Conservation (phyloP, 768 basidiomycete genomes). For the Coprinopsis sp. region DNA sequence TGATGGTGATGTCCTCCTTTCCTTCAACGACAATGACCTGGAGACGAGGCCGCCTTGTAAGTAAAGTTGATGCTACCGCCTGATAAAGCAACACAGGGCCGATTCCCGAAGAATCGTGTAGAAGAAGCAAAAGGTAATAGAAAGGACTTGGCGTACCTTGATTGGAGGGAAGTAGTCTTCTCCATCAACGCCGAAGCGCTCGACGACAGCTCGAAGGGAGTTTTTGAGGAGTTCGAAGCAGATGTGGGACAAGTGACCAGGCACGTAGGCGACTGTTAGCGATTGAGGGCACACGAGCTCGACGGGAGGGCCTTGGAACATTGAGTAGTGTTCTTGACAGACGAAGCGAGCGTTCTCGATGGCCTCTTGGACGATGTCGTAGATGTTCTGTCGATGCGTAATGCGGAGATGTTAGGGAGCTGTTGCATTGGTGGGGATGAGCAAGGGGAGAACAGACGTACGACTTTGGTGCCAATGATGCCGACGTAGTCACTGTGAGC, state of each 20-base stretch:
- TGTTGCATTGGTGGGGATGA: not conserved
- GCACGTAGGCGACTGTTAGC: slow-evolving; percentile 91
- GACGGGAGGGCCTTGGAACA: slow-evolving; percentile 95
- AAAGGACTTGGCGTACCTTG: too few relatives aligned
- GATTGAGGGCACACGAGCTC: slow-evolving; percentile 90
- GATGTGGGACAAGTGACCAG: slow-evolving; percentile 95
- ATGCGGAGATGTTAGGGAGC: not conserved
- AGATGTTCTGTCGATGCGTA: slow-evolving; percentile 61
- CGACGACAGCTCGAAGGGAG: slow-evolving; percentile 94
- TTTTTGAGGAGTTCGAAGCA: slow-evolving; percentile 97
- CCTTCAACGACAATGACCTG: slow-evolving; percentile 95
- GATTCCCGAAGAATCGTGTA: too few relatives aligned
- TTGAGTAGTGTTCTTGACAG: slow-evolving; percentile 93
- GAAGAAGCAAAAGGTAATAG: too few relatives aligned
- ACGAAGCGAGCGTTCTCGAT: slow-evolving; percentile 95
- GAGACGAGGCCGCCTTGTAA: too few relatives aligned
- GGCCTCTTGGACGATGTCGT: slow-evolving; percentile 96
- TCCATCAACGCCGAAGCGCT: slow-evolving; percentile 78
- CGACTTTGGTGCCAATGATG: slow-evolving; percentile 92
- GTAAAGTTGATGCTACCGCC: too few relatives aligned
- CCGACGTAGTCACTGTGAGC: slow-evolving; percentile 92
- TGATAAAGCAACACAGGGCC: too few relatives aligned
- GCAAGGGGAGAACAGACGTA: slow-evolving; percentile 32
- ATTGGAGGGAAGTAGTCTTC: slow-evolving; percentile 84
- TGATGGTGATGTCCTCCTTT: slow-evolving; percentile 98